Evolutionary conservation across 2,329 filamentous ascomycete species (phyloP), one percentile per base, ranked within the genome.

Genomic region (Talaromyces pinophilus): DNA sequence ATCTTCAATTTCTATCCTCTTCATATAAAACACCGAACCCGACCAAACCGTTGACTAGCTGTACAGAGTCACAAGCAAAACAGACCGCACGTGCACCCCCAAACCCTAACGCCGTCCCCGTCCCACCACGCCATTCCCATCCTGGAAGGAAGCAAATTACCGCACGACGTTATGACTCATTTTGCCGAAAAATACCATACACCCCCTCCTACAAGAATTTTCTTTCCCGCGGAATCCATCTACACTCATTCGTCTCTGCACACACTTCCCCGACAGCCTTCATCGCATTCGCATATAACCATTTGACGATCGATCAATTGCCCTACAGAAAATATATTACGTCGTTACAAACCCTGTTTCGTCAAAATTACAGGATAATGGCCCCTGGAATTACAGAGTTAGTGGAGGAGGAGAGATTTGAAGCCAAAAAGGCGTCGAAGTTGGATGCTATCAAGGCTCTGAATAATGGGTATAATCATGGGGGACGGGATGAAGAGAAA

Each of bases 121-220:
- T 10, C 28, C 50, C 50, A 33, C 50, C 50, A n/a, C 48, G 48
- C 48, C 25, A 52, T 28, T 17, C 22, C 48, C 25, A 7, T 28
- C 22, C 13, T 13, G 11, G 10, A 10, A 15, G 11, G 11, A 13
- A 50, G 22, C 5, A 52, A 35, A 54, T 33, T 38, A 57, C n/a
- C 54, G 54, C 54, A 57, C 33, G 33, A 38, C 57, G 15, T 46
- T 46, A 54, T 63, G 61, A 67, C 52, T 67, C 65, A 67, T 63
- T 60, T 64, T 67, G 65, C 65, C 65, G 65, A 67, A 67, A 67
- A 67, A 42, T 67, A 67, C 65, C 44, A 40, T 67, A 67, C 65
- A 60, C 7, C 46, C 44, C 42, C 65, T 67, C 65, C 48, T 52
- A 67, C 6, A 44, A 42, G 33, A 63, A 63, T 59, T 57, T 59